These are phyloP conservation scores for Mycena belliarum DNA, from an alignment of 768 basidiomycete species.

Conservation along the genomic window DNA sequence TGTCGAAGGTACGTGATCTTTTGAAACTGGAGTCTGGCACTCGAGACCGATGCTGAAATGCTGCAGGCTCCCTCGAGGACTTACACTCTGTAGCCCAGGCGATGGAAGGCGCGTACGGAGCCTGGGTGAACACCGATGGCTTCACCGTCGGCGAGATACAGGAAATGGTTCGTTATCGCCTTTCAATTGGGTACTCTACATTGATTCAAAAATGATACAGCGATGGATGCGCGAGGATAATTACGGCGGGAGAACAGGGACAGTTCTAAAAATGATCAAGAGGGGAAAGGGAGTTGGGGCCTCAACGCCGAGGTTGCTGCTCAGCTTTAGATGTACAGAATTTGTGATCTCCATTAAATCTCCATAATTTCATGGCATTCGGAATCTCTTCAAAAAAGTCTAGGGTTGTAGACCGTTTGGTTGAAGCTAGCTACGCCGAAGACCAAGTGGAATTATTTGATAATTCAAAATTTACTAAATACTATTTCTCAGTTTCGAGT, in stretches of 20 bases:
- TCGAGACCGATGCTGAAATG: not conserved
- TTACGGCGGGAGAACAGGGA: not conserved
- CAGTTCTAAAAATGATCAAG: not conserved
- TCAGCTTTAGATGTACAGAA: not conserved
- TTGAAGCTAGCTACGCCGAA: too few species aligned
- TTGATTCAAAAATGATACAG: constrained; percentile 25
- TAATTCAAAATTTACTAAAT: too few species aligned
- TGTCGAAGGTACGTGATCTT: constrained; percentile 32
- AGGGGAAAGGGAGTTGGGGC: not conserved
- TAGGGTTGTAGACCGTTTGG: too few species aligned
- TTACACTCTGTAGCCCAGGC: constrained; percentile 30
- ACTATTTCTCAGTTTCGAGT: too few species aligned
- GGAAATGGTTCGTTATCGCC: constrained; percentile 28
- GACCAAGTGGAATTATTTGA: too few species aligned
- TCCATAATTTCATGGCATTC: too few species aligned
- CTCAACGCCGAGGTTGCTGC: not conserved
- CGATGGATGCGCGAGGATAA: constrained; percentile 32
- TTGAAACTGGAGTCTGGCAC: not conserved
- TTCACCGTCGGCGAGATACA: constrained; percentile 43
- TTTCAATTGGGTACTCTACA: not conserved
- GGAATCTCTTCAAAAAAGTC: too few species aligned
- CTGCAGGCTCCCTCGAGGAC: constrained; percentile 37
- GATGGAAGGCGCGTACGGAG: constrained; percentile 39
- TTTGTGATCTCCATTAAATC: too few species aligned
- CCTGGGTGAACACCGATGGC: constrained; percentile 41